Evolutionary conservation across 2,329 filamentous ascomycete species (phyloP), one percentile per base, ranked within the genome.

Genomic region (Botrytis fragariae): DNA sequence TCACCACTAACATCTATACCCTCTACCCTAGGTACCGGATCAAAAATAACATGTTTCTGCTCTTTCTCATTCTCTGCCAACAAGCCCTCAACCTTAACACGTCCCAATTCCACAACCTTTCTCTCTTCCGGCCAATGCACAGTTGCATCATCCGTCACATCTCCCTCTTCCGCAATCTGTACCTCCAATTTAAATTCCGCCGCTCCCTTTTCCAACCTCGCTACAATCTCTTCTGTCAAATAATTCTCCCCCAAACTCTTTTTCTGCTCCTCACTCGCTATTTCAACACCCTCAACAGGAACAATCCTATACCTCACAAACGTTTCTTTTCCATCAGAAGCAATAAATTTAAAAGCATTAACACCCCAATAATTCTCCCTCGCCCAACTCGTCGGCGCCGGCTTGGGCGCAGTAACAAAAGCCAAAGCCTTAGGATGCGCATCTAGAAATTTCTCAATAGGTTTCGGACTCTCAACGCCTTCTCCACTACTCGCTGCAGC

Each of bases 41-140:
- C 87, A 75, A 87, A 89, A 75, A 90, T 89, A 59, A 87, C 81
- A 45, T 82, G 80, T 81, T 88, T 86, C 81, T 87, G 84, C 81
- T 85, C 80, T 72, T 80, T 81, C 73, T 79, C 78, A 67, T 81
- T 83, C 71, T 85, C 82, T 35, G 80, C 78, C 39, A 83, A 78
- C 16, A 84, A 73, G 37, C 79, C 77, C 35, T 86, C 82, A 16
- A 89, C 72, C 73, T 77, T 83, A 12, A 89, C 77, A 1, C 77
- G 83, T 0, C 88, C 88, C 72, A 90, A 78, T 75, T 87, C 84
- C 6, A 88, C 85, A 32, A 87, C 67, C 74, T 84, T 76, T 54
- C 87, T 82, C 6, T 83, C 82, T 54, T 86, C 86, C 0, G 86
- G 86, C 88, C 88, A 90, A 32, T 84, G 81, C n/a, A 83, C 81